Evolutionary conservation across 1,139 yeast species (phyloP), one percentile per base, ranked within the genome.

Genomic region (Yamadazyma aaseri): DNA sequence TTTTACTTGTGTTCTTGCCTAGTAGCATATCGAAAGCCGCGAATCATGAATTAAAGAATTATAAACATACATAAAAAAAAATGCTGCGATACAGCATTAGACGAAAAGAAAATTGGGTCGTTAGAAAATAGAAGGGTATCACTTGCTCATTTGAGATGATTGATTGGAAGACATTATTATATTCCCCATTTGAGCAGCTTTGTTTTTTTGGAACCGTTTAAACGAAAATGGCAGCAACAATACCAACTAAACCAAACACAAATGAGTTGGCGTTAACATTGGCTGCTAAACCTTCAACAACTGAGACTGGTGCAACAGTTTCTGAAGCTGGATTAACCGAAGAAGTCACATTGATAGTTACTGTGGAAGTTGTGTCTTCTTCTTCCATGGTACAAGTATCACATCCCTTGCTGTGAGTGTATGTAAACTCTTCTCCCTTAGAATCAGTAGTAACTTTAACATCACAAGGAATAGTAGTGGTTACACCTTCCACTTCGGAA

Each of bases 391-490:
- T 28, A 21, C 40, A 36, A 6, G 25, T 32, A 14, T 34, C 33
- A 28, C 40, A 36, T 10, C 38, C 34, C 16, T 12, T 67, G 60
- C 12, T 23, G 33, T 36, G 17, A n/a, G 40, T 32, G 14, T 16
- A 17, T 3, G 40, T 37, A 5, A 34, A 20, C 3, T 14, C 15
- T 9, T 32, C 29, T 9, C 36, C 33, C 9, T 15, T 20, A 10
- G 31, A 15, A 27, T 32, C 29, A 8, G 41, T 38, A 6, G 41
- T 29, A 3, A 35, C 37, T 18, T 26, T 18, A 14, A 38, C 33
- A 10, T 35, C 39, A 28, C 35, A 29, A 17, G 37, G 32, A 17
- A 38, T 30, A 16, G 35, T 33, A n/a, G 29, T 28, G n/a, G 36
- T 22, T 4, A 20, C 27, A 6, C 34, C 33, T 18, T 28, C 39